These are phyloP conservation scores for Papiliotrema flavescens DNA, from an alignment of 1,284 basidiomycete genomes.

Conservation along the genomic window DNA sequence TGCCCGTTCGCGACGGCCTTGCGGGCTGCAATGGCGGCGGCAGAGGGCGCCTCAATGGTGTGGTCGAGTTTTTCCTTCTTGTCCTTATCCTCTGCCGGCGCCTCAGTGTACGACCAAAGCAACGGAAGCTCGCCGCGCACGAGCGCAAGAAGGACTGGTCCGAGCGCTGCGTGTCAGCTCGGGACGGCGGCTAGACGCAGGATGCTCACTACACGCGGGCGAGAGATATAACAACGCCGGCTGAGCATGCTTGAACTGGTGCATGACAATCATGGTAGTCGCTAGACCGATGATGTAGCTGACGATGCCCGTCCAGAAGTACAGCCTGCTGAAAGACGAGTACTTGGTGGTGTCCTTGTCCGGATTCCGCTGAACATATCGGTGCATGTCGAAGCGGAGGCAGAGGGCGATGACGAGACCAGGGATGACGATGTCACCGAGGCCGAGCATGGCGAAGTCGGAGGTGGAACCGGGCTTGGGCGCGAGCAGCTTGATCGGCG, in stretches of 20 bases:
- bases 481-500: conserved; percentile 90
- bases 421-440: conserved; percentile 64
- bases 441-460: conserved; percentile 86
- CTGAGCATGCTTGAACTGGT: conserved; percentile 72
- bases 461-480: conserved; percentile 60
- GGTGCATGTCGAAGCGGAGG: conserved; percentile 76
- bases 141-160: conserved; percentile 44
- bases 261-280: conserved; percentile 85
- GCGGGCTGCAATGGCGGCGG: conserved; percentile 15
- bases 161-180: conserved; percentile 28
- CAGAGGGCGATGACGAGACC: conserved; percentile 87
- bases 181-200: not conserved
- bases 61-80: conserved; percentile 24
- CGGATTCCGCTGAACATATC: conserved; percentile 25
- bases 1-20: not conserved
- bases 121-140: conserved; percentile 43
- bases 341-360: conserved; percentile 25
- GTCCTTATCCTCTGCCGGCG: conserved; percentile 18
- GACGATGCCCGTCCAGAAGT: conserved; percentile 68
- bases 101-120: conserved; percentile 37
- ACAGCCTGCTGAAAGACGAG: conserved; percentile 62
- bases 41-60: conserved; percentile 39
- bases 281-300: conserved; percentile 77
- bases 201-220: conserved; percentile 61
- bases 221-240: conserved; percentile 86